Conservation (phyloP, 2,329 filamentous ascomycete species). For the Keithomyces neogunnii region DNA sequence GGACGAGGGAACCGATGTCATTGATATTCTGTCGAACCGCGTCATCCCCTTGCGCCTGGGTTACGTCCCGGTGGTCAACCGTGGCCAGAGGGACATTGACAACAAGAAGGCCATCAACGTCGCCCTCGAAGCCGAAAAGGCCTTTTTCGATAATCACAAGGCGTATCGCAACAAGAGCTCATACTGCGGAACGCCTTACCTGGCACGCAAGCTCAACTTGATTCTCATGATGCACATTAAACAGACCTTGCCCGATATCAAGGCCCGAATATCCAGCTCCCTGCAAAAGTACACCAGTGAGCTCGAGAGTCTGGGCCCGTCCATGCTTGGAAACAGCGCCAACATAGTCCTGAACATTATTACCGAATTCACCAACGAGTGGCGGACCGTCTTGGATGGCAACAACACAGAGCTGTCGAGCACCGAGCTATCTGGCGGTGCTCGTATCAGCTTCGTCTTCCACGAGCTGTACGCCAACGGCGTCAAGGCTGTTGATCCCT, state of each 20-base stretch:
- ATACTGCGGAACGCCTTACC: constrained; percentile 95
- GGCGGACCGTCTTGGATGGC: constrained; percentile 89
- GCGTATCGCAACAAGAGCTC: constrained; percentile 97
- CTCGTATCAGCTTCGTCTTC: constrained; percentile 98
- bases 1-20: constrained; percentile 97
- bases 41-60: constrained; percentile 92
- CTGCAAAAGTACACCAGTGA: constrained; percentile 86
- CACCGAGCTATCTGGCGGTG: constrained; percentile 88
- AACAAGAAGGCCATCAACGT: constrained; percentile 92
- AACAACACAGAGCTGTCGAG: constrained; percentile 96
- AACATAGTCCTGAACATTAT: constrained; percentile 99
- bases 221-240: constrained; percentile 99
- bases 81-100: constrained; percentile 96
- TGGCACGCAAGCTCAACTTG: constrained; percentile 92
- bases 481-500: constrained; percentile 94
- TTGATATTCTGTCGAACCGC: constrained; percentile 94
- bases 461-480: constrained; percentile 97
- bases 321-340: constrained; percentile 88
- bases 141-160: constrained; percentile 97
- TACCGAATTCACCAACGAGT: constrained; percentile 97
- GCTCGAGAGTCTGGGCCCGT: constrained; percentile 76
- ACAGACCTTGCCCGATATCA: constrained; percentile 97
- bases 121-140: constrained; percentile 87
- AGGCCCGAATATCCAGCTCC: constrained; percentile 88
- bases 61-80: constrained; percentile 96